Percentiles rank a stretch among this genome's conserved stretches.
Evolutionary conservation across 2,329 filamentous ascomycete genomes (phyloP).

Genomic region (Colletotrichum noveboracense): DNA sequence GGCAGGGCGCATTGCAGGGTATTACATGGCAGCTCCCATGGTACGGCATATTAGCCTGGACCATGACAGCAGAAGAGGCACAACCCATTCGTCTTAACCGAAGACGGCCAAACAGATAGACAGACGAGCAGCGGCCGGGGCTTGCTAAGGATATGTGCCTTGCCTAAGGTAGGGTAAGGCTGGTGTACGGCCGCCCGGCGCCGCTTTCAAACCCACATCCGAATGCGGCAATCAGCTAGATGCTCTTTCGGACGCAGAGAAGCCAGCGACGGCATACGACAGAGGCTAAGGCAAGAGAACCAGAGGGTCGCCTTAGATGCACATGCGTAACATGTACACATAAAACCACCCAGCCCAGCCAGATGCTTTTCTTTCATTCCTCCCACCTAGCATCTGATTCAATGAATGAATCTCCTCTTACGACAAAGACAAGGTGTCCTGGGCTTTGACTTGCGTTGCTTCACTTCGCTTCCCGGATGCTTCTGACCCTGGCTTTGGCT

Average conservation of each 20-base stretch:
- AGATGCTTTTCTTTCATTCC: slow-evolving; percentile 22
- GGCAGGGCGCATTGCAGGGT: not conserved
- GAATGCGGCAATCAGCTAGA: slow-evolving; percentile 25
- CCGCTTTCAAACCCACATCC: slow-evolving; percentile 20
- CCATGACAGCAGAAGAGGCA: not conserved
- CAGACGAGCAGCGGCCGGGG: not conserved
- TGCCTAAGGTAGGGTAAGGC: not conserved
- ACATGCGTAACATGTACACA: slow-evolving; percentile 22
- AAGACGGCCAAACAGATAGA: slow-evolving; percentile 13
- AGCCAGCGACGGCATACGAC: slow-evolving; percentile 18
- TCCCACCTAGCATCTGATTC: not conserved
- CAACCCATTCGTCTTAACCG: slow-evolving; percentile 16
- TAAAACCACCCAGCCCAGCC: slow-evolving; percentile 18
- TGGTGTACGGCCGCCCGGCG: slow-evolving; percentile 6
- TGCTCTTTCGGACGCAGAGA: slow-evolving; percentile 23
- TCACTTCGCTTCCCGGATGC: not conserved
- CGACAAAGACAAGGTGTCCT: slow-evolving; percentile 8
- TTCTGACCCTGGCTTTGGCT: not conserved
- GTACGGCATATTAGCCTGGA: not conserved
- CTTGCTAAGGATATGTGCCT: not conserved
- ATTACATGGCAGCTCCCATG: not conserved
- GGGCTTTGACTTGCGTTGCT: slow-evolving; percentile 11
- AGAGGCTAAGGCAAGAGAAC: slow-evolving; percentile 12
- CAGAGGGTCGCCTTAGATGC: slow-evolving; percentile 1
- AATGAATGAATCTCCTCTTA: slow-evolving; percentile 5